phyloP scores from a whole-genome alignment of 2,329 filamentous ascomycete genomes.

The Neofusicoccum ribis region DNA sequence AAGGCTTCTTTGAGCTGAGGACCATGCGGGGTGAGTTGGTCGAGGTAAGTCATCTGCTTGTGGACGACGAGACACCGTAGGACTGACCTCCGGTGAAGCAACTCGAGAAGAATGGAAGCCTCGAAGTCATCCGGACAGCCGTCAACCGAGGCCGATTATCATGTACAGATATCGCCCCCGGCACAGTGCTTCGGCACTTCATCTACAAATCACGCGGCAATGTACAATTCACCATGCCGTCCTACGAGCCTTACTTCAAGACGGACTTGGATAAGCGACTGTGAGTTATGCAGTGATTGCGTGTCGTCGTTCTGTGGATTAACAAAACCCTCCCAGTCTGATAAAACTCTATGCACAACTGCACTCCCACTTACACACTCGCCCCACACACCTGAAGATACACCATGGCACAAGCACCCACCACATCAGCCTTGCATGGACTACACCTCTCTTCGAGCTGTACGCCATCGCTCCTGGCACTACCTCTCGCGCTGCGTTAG shows the following conservation, averaged over 20 bases:
- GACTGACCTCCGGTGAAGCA: constrained; percentile 50
- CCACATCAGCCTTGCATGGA: constrained; percentile 80
- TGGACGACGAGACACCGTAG: background rate
- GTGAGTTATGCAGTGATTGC: constrained; percentile 33
- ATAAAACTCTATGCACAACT: constrained; percentile 84
- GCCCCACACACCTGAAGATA: constrained; percentile 81
- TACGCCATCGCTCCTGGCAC: constrained; percentile 88
- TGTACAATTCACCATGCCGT: constrained; percentile 93
- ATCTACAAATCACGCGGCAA: constrained; percentile 93
- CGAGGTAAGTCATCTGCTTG: constrained; percentile 42
- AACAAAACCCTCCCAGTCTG: constrained; percentile 49
- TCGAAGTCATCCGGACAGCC: constrained; percentile 72
- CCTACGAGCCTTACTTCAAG: constrained; percentile 69
- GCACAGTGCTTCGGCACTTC: constrained; percentile 82
- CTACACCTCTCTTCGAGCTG: constrained; percentile 86
- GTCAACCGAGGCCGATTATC: constrained; percentile 69
- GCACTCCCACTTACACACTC: constrained; percentile 81
- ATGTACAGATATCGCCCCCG: constrained; percentile 74
- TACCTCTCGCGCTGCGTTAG: constrained; percentile 63
- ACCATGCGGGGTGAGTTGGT: constrained; percentile 65
- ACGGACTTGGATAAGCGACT: constrained; percentile 63
- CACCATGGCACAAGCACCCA: constrained; percentile 73
- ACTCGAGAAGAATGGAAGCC: constrained; percentile 72
- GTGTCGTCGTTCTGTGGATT: background rate
- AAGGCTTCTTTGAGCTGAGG: constrained; percentile 88